phyloP scores from a whole-genome alignment of 106 monocot species.

The Posidonia australis region DNA sequence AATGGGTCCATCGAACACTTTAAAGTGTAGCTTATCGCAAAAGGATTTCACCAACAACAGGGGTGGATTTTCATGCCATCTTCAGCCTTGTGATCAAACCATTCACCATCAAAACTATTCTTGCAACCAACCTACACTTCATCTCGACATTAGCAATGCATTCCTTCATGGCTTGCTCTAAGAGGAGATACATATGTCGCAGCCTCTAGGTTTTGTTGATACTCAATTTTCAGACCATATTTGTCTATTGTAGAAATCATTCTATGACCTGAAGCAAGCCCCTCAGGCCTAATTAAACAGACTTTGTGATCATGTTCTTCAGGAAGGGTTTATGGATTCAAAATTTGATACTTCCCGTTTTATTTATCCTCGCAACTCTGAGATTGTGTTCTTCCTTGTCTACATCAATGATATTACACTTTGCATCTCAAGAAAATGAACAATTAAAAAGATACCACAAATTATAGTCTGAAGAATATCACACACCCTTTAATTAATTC shows the following conservation, averaged over 20 bases:
- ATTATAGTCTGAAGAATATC: too few species aligned
- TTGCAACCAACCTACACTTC: background rate
- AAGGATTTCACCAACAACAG: background rate
- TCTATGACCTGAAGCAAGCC: background rate
- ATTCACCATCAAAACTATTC: background rate
- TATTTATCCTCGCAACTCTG: background rate
- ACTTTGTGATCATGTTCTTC: background rate
- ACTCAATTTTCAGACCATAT: background rate
- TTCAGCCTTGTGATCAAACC: background rate
- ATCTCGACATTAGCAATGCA: background rate
- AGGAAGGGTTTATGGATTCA: background rate
- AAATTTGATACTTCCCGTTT: background rate
- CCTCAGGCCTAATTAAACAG: background rate
- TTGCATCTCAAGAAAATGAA: too few species aligned
- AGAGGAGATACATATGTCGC: background rate
- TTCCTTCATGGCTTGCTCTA: background rate
- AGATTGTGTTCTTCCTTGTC: background rate
- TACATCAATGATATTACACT: constrained; percentile 1
- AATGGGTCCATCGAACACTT: too few species aligned
- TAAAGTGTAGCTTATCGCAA: background rate
- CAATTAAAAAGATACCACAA: too few species aligned
- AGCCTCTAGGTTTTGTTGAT: background rate
- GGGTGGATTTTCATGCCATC: background rate
- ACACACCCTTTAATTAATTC: too few species aligned
- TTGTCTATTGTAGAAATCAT: background rate